Evolutionary conservation across 2,329 filamentous ascomycete species (phyloP).

Genomic region (Hypoxylon sp.): DNA sequence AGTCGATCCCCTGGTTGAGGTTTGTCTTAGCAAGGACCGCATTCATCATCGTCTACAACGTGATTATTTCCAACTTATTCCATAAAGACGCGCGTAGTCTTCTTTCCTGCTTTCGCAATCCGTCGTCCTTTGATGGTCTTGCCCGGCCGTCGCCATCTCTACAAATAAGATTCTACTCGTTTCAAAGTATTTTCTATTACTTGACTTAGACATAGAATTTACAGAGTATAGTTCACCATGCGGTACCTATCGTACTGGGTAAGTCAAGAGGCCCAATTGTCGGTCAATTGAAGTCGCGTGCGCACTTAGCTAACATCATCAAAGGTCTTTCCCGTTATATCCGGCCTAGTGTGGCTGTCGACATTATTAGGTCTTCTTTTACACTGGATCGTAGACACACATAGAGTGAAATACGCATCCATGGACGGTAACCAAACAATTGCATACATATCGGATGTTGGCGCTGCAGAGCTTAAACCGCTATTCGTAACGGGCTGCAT

Average conservation of each 20-base stretch:
- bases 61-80: constrained; percentile 30
- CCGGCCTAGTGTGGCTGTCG: constrained; percentile 74
- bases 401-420: constrained; percentile 71
- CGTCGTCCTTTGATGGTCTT: constrained; percentile 12
- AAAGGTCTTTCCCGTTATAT: constrained; percentile 78
- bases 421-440: constrained; percentile 73
- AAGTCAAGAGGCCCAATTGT: constrained; percentile 27
- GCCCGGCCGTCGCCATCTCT: constrained; percentile 5
- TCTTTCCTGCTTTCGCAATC: constrained; percentile 18
- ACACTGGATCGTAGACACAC: constrained; percentile 73
- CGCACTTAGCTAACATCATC: constrained; percentile 16
- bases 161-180: constrained; percentile 23
- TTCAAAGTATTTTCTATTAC: constrained; percentile 12
- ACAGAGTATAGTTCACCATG: constrained; percentile 40
- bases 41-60: constrained; percentile 37
- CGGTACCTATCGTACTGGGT: constrained; percentile 51
- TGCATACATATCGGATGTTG: constrained; percentile 80
- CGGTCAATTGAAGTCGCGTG: constrained; percentile 13
- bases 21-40: constrained; percentile 28
- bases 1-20: constrained; percentile 33
- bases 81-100: constrained; percentile 35
- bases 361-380: constrained; percentile 79
- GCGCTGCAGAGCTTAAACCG: constrained; percentile 75
- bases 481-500: constrained; percentile 82
- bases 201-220: constrained; percentile 23